phyloP scores from a whole-genome alignment of 208 protist species.

The Jaenimonas drosophilae region DNA sequence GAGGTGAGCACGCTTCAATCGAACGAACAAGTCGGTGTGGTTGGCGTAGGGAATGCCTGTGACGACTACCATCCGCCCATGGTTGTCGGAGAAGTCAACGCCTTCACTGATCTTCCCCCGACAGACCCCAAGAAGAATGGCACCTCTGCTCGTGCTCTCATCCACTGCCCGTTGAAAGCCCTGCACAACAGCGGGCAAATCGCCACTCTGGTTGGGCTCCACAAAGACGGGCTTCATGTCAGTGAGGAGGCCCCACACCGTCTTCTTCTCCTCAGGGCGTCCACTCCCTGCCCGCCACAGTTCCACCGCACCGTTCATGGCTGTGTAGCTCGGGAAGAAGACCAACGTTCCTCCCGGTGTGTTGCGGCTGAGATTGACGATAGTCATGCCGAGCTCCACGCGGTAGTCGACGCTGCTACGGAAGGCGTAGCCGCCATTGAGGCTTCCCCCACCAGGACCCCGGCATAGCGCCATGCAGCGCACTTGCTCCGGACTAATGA shows the following conservation, averaged over 20 bases:
- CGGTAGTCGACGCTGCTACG: conserved; percentile 72
- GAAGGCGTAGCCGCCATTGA: conserved; percentile 83
- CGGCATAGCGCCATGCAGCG: conserved; percentile 44
- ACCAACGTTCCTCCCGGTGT: conserved; percentile 94
- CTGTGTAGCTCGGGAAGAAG: conserved; percentile 95
- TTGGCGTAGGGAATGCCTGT: conserved; percentile 92
- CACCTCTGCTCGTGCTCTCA: conserved; percentile 36
- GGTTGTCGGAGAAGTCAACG: conserved; percentile 94
- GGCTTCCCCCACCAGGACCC: conserved; percentile 51
- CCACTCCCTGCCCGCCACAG: conserved; percentile 47
- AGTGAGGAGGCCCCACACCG: conserved; percentile 72
- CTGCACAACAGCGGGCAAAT: conserved; percentile 42
- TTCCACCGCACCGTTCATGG: conserved; percentile 59
- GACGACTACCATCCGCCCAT: conserved; percentile 93
- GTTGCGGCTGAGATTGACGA: conserved; percentile 83
- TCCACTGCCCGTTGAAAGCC: conserved; percentile 72
- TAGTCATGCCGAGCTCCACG: conserved; percentile 58
- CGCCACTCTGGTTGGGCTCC: conserved; percentile 44
- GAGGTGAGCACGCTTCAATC: conserved; percentile 73
- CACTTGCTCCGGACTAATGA: conserved; percentile 80
- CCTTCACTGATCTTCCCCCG: conserved; percentile 97
- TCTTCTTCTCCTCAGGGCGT: conserved; percentile 10
- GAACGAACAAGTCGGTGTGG: conserved; percentile 82
- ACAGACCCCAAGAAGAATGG: conserved; percentile 94
- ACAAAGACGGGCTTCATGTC: conserved; percentile 83